Conservation (phyloP, 345 rosid species). For the Pugionium cornutum region DNA sequence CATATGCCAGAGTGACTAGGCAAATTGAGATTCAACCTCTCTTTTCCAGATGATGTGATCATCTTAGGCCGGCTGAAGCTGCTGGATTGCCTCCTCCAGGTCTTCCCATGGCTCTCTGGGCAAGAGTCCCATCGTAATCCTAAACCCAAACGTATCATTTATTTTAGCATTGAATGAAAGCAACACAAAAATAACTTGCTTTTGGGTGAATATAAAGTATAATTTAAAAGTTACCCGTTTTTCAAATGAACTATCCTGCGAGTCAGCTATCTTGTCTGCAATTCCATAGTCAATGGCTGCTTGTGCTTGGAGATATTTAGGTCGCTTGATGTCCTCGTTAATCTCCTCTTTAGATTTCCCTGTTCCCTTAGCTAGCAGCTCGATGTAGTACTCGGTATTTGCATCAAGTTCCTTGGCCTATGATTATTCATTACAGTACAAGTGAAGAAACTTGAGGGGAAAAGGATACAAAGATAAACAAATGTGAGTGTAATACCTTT, state of each 20-base stretch:
- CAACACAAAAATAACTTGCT: slow-evolving; percentile 19
- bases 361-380: slow-evolving; percentile 72
- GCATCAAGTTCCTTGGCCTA: slow-evolving; percentile 88
- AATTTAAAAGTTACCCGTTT: slow-evolving; percentile 51
- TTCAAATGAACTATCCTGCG: slow-evolving; percentile 58
- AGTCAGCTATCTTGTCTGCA: slow-evolving; percentile 73
- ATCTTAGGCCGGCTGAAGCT: slow-evolving; percentile 61
- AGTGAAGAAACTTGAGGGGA: neutral
- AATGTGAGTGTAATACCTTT: too few relatives aligned
- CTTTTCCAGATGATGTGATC: slow-evolving; percentile 26
- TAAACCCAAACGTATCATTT: slow-evolving; percentile 32
- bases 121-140: too few relatives aligned
- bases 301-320: slow-evolving; percentile 66
- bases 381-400: slow-evolving; percentile 63
- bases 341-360: slow-evolving; percentile 84
- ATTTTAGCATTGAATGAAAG: slow-evolving; percentile 29
- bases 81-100: slow-evolving; percentile 61
- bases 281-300: slow-evolving; percentile 84
- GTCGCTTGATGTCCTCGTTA: slow-evolving; percentile 62
- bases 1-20: neutral
- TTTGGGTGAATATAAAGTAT: neutral
- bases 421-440: slow-evolving; percentile 21
- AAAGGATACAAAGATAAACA: neutral
- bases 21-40: neutral
- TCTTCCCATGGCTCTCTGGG: slow-evolving; percentile 55